Conservation (phyloP, 352 stramenopile species). For the Blastocystis sp. region DNA sequence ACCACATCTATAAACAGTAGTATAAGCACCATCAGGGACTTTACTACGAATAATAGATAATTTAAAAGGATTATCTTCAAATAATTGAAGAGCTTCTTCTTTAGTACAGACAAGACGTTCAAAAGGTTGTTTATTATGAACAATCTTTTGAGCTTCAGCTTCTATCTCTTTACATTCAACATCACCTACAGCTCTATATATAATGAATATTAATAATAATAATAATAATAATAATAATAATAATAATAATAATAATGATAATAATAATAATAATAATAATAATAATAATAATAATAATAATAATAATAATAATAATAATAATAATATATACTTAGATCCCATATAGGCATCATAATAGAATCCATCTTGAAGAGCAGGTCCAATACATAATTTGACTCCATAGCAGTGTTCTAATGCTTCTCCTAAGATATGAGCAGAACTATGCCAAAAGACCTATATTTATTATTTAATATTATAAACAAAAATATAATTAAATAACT, state of each 20-base stretch:
- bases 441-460: constrained; percentile 84
- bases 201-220: constrained; percentile 32
- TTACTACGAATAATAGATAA: constrained; percentile 76
- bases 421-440: constrained; percentile 80
- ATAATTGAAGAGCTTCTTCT: constrained; percentile 88
- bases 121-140: constrained; percentile 90
- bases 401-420: constrained; percentile 84
- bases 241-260: not conserved
- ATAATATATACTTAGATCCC: constrained; percentile 51
- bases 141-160: constrained; percentile 65
- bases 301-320: constrained; percentile 30
- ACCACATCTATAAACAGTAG: constrained; percentile 88
- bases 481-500: not conserved
- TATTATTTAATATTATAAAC: not conserved
- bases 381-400: constrained; percentile 81
- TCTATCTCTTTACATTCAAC: constrained; percentile 67
- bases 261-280: not conserved
- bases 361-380: constrained; percentile 75
- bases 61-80: constrained; percentile 96
- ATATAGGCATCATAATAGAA: constrained; percentile 99
- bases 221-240: constrained; percentile 19
- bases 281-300: not conserved
- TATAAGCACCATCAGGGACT: constrained; percentile 78
- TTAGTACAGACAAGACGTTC: constrained; percentile 91
- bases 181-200: constrained; percentile 47